Percentiles rank a stretch among this genome's conserved stretches.
Conservation (phyloP, 257 asterid genomes). For the Petrea volubilis region DNA sequence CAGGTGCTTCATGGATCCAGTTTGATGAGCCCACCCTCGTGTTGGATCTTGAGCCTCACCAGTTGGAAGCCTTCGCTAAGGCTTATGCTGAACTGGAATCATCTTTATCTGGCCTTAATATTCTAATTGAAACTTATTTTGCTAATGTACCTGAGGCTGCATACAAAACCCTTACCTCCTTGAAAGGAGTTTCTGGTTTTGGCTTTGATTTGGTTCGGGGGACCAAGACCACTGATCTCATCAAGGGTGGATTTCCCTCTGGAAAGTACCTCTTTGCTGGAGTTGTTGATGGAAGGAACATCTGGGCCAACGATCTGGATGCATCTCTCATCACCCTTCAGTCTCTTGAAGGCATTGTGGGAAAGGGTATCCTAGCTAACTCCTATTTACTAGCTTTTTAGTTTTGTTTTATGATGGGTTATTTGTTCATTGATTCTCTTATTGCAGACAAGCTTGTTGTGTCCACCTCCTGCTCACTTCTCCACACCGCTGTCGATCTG, state of each 20-base stretch:
- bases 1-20: constrained; percentile 94
- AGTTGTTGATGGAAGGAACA: constrained; percentile 97
- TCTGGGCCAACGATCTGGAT: constrained; percentile 93
- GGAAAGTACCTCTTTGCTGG: constrained; percentile 96
- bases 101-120: constrained; percentile 66
- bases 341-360: constrained; percentile 80
- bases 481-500: constrained; percentile 97
- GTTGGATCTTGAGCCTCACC: constrained; percentile 80
- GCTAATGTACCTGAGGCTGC: constrained; percentile 85
- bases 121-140: constrained; percentile 76
- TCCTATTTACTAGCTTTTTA: not conserved
- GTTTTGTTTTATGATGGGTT: constrained; percentile 6
- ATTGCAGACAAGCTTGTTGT: constrained; percentile 88
- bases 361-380: constrained; percentile 61
- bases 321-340: constrained; percentile 64
- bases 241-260: constrained; percentile 79
- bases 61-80: constrained; percentile 81
- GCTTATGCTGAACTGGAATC: constrained; percentile 82
- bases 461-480: constrained; percentile 87
- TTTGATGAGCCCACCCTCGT: constrained; percentile 95
- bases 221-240: constrained; percentile 68
- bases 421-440: not conserved
- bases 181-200: constrained; percentile 70
- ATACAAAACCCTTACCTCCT: constrained; percentile 69
- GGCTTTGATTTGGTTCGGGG: constrained; percentile 97